Percentiles rank a stretch among this genome's conserved stretches.
Evolutionary conservation across 306 rosid species (phyloP).

Genomic region (Vachellia pachyceras): DNA sequence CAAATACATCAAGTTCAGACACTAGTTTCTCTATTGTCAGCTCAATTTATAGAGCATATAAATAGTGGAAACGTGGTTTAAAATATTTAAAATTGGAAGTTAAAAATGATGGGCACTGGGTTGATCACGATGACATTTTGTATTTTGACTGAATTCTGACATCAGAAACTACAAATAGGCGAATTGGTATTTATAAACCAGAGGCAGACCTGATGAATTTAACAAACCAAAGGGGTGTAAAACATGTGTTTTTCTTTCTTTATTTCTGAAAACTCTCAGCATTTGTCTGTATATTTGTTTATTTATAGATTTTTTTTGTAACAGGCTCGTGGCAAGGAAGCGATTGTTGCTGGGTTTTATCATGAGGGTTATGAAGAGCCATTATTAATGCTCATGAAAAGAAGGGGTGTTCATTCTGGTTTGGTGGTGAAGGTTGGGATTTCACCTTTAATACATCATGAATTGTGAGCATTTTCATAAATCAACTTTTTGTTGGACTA

Average conservation of each 20-base stretch:
- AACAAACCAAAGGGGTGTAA: slow-evolving; percentile 16
- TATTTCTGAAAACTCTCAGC: slow-evolving; percentile 6
- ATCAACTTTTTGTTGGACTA: slow-evolving; percentile 23
- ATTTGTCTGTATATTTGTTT: slow-evolving; percentile 9
- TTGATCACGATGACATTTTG: slow-evolving; percentile 27
- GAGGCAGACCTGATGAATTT: slow-evolving; percentile 1
- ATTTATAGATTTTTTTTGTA: slow-evolving; percentile 3
- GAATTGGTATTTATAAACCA: slow-evolving; percentile 2
- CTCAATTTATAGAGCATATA: slow-evolving; percentile 9
- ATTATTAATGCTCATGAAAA: slow-evolving; percentile 95
- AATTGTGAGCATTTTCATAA: slow-evolving; percentile 14
- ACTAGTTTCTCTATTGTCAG: slow-evolving; percentile 24
- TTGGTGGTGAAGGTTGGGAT: slow-evolving; percentile 88
- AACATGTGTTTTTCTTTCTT: not conserved
- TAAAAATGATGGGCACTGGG: slow-evolving; percentile 5
- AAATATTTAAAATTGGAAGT: slow-evolving; percentile 10
- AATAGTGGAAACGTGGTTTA: slow-evolving; percentile 1
- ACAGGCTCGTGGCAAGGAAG: slow-evolving; percentile 93
- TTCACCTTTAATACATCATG: slow-evolving; percentile 30
- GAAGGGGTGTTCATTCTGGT: slow-evolving; percentile 95
- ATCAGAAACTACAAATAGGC: not conserved
- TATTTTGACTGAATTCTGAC: slow-evolving; percentile 29
- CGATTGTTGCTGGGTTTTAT: slow-evolving; percentile 92
- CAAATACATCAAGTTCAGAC: slow-evolving; percentile 9
- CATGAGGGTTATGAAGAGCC: slow-evolving; percentile 93